These are phyloP conservation scores for Thermochaetoides dissita DNA, from an alignment of 2,329 filamentous ascomycete genomes.

Conservation along the genomic window DNA sequence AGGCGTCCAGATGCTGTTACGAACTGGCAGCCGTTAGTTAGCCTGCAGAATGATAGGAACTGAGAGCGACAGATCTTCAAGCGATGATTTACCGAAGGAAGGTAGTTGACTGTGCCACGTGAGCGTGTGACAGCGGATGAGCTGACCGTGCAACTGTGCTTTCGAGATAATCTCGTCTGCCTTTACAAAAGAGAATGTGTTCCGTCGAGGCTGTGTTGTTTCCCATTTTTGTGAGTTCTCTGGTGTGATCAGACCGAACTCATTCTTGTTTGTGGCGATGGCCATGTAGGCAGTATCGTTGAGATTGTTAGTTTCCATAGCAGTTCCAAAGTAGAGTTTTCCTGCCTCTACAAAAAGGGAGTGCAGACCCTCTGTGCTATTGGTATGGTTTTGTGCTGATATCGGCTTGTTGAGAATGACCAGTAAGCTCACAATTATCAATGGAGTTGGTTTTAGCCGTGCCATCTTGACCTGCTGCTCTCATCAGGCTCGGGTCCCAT, in stretches of 20 bases:
- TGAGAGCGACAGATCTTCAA: too few relatives aligned
- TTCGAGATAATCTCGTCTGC: constrained; percentile 28
- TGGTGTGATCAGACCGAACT: constrained; percentile 45
- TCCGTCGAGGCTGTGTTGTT: constrained; percentile 36
- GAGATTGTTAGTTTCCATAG: constrained; percentile 38
- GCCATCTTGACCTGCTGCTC: background rate
- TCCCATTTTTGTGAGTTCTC: constrained; percentile 43
- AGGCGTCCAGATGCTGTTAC: constrained; percentile 30
- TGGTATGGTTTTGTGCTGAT: constrained; percentile 4
- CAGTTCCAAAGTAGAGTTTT: constrained; percentile 42
- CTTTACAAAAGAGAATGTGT: constrained; percentile 37
- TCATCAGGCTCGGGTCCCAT: too few relatives aligned
- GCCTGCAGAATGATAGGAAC: background rate
- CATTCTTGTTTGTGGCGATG: constrained; percentile 33
- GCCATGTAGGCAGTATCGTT: constrained; percentile 32
- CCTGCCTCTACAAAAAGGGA: constrained; percentile 33
- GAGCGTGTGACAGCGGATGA: constrained; percentile 42
- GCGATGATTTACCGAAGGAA: constrained; percentile 22
- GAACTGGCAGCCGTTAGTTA: background rate
- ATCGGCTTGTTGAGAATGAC: constrained; percentile 1
- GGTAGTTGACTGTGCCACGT: constrained; percentile 35
- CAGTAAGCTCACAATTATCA: constrained; percentile 6
- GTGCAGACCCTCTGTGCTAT: constrained; percentile 22
- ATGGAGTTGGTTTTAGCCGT: background rate
- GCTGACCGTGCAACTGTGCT: constrained; percentile 21